Evolutionary conservation across 2,329 filamentous ascomycete genomes (phyloP), one percentile per base, ranked within the genome.

Genomic region (Aquanectria penicillioides): DNA sequence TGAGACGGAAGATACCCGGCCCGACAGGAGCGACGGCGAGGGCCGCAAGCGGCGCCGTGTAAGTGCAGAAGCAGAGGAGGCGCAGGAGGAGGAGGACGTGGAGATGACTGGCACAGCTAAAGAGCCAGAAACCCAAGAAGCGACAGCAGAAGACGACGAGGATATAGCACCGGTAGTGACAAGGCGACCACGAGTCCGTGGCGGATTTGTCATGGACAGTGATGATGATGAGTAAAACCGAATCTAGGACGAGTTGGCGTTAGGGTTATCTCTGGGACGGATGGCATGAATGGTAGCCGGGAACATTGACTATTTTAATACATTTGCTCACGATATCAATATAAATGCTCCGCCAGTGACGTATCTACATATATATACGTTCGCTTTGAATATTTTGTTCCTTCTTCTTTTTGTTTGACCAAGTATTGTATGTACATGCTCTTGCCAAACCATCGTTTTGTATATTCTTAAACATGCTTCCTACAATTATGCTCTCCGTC

Each of bases 141-240:
- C n/a, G 3, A 20, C 47, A 6, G 66, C 20, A 6, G 60, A 69
- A 1, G 63, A 61, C 2, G 77, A 79, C 1, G 74, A 74, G 64
- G 64, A 74, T 44, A 65, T 67, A 11, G 64, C 34, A 4, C 70
- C 71, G 10, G 65, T 69, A 1, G 56, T 68, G 36, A 54, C 74
- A 7, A 77, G 78, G 64, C 77, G 82, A 55, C 75, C 77, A 2
- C 77, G 82, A 59, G 75, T 80, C 4, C 79, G 79, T 49, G 80
- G 81, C 15, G 85, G 85, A 0, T 88, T 88, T 61, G 72, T 88
- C 40, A 67, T 86, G 29, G 85, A 88, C 66, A 87, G 85, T 59
- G 86, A 86, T 69, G 86, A 88, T 43, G 83, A 86, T 62, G 82
- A 85, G 50, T 73, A 69, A 56, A 53, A 47, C 28, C n/a, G 26